These are phyloP conservation scores for Pythium aristosporum DNA, from an alignment of 352 stramenopile species.

Conservation along the genomic window DNA sequence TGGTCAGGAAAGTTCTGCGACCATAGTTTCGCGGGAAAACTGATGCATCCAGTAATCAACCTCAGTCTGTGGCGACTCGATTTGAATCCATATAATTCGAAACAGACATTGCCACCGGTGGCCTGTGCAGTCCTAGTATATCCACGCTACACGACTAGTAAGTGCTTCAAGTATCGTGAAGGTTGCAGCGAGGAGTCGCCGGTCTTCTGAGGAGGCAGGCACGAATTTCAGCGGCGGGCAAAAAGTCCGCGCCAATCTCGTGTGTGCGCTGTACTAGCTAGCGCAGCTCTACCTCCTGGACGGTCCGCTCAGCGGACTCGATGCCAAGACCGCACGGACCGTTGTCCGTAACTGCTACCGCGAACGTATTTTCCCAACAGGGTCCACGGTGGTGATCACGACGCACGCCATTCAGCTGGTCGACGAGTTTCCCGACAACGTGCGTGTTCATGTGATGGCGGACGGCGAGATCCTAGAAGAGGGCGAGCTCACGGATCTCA, in stretches of 20 bases:
- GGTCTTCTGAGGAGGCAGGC: slow-evolving; percentile 78
- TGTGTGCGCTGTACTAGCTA: slow-evolving; percentile 74
- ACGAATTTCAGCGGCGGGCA: slow-evolving; percentile 88
- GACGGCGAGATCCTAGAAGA: slow-evolving; percentile 47
- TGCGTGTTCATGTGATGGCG: slow-evolving; percentile 59
- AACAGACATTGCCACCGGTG: too few species aligned
- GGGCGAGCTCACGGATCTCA: too few species aligned
- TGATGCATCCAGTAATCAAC: too few species aligned
- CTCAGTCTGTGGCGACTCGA: too few species aligned
- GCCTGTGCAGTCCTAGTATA: too few species aligned
- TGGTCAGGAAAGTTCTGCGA: too few species aligned
- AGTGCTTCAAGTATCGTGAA: too few species aligned
- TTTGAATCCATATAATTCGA: too few species aligned
- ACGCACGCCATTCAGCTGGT: slow-evolving; percentile 78
- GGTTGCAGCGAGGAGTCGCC: too few species aligned
- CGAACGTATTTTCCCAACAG: slow-evolving; percentile 39
- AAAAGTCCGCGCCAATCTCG: slow-evolving; percentile 77
- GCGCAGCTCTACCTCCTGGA: slow-evolving; percentile 84
- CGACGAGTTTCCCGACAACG: slow-evolving; percentile 38
- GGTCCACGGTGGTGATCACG: slow-evolving; percentile 65
- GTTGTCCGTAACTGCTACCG: slow-evolving; percentile 39
- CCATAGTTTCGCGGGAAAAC: too few species aligned
- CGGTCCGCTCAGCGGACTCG: slow-evolving; percentile 82
- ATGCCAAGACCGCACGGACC: slow-evolving; percentile 52
- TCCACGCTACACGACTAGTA: too few species aligned